phyloP scores from a whole-genome alignment of 2,329 filamentous ascomycete species.

The Aspergillus pseudotamarii region DNA sequence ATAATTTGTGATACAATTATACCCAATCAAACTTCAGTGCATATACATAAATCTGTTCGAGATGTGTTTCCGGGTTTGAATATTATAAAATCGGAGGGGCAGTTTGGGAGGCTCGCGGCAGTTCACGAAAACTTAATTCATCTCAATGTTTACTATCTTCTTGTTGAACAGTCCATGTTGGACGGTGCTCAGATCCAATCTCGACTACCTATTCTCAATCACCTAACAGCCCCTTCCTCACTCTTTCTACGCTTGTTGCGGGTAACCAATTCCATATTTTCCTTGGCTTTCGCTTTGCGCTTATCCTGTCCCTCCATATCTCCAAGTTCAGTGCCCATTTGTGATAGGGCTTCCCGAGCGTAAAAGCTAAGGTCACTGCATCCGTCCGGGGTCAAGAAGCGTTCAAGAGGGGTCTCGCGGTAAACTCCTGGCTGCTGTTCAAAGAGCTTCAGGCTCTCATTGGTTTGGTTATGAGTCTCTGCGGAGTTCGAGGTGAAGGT shows the following conservation, averaged over 20 bases:
- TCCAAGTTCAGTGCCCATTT: slow-evolving; percentile 19
- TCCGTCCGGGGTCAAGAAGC: slow-evolving; percentile 26
- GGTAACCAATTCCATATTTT: slow-evolving; percentile 11
- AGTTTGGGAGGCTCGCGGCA: background rate
- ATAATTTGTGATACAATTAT: slow-evolving; percentile 13
- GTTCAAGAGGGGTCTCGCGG: slow-evolving; percentile 26
- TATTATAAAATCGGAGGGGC: background rate
- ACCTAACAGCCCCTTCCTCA: background rate
- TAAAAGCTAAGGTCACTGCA: slow-evolving; percentile 23
- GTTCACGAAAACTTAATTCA: background rate
- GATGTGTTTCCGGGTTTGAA: background rate
- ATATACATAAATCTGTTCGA: background rate
- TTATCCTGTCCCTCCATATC: slow-evolving; percentile 18
- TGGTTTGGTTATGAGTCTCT: background rate
- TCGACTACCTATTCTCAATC: background rate
- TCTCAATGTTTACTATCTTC: background rate
- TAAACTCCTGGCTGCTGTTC: slow-evolving; percentile 10
- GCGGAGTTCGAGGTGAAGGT: background rate
- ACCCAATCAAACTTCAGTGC: slow-evolving; percentile 17
- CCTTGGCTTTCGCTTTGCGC: slow-evolving; percentile 17
- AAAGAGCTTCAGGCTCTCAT: slow-evolving; percentile 15
- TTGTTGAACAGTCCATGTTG: background rate
- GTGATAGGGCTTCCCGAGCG: slow-evolving; percentile 17
- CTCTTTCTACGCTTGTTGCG: background rate
- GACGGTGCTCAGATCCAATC: background rate